phyloP scores from a whole-genome alignment of 164 flowering plant species.

The Chimonanthus praecox region DNA sequence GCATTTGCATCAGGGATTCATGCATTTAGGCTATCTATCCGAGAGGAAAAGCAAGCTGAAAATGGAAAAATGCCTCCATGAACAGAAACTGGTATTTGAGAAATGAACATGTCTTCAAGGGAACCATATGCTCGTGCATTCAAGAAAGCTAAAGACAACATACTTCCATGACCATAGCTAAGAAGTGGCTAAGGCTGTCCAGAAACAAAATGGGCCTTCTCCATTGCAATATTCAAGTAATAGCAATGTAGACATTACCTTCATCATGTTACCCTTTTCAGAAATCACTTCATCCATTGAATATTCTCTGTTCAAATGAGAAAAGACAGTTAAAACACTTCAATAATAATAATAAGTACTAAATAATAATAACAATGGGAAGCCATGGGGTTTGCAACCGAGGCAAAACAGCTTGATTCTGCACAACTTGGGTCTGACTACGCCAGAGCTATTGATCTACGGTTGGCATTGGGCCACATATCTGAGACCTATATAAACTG shows the following conservation, averaged over 20 bases:
- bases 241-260: background rate
- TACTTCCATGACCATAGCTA: background rate
- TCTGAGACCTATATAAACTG: background rate
- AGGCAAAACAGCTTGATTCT: background rate
- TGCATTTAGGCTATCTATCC: background rate
- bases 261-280: background rate
- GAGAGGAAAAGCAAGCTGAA: background rate
- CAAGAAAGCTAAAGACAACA: background rate
- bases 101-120: background rate
- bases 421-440: background rate
- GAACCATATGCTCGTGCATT: background rate
- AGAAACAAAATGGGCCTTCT: background rate
- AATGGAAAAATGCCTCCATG: conserved; percentile 2
- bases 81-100: background rate
- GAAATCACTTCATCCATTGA: background rate
- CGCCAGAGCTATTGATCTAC: background rate
- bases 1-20: background rate
- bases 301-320: conserved; percentile 1
- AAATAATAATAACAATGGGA: background rate
- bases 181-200: background rate
- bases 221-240: background rate
- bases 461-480: background rate
- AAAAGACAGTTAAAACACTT: background rate
- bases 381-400: background rate
- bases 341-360: too few species aligned